Base-by-base conservation (phyloP, 192 early-diverging fungal genomes). In the Coemansia asiatica region DNA sequence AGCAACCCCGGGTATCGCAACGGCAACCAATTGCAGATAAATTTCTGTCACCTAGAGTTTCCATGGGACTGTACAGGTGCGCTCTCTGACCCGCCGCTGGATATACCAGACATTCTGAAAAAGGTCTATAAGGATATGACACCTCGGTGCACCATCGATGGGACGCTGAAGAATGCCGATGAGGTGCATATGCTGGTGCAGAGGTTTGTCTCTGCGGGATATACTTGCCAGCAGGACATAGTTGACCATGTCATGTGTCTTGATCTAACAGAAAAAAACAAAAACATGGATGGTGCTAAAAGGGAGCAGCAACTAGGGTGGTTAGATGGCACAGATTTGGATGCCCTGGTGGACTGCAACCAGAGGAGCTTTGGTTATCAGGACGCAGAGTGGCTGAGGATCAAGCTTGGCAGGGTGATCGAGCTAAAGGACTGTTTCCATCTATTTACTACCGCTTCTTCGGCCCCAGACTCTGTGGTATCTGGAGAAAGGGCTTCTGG, bases 31-130 rank as follows among this genome's bases (percentile, higher is more conserved):
- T 29, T 76, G 48, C 48, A 40, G 28, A 58, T 76, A 23, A 51
- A 48, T 23, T 76, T 76, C 22, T 76, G 68, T 28, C 67, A 76
- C 33, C 64, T 76, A 6, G 74, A 76, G 61, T 76, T 64, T 44
- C 74, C 74, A 6, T 67, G 60, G 64, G 74, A 70, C 68, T 63
- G 68, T 27, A 63, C 31, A 18, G 65, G 60, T 8, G 31, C 48
- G 21, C 50, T 76, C 6, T 46, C 68, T 2, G 74, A 76, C 27
- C 74, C 74, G 31, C 74, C 74, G 2, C 13, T n/a, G 16, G 49
- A 60, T 6, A 69, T 76, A 31, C 51, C 74, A 9, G 36, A 38
- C 18, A 67, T 70, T 3, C 59, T 58, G 1, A 25, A 18, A 16
- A 21, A 35, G 28, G 51, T 55, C 16, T 63, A 55, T 35, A 15